These are phyloP conservation scores for Venturia aucupariae DNA, from an alignment of 2,329 filamentous ascomycete species.

Conservation along the genomic window DNA sequence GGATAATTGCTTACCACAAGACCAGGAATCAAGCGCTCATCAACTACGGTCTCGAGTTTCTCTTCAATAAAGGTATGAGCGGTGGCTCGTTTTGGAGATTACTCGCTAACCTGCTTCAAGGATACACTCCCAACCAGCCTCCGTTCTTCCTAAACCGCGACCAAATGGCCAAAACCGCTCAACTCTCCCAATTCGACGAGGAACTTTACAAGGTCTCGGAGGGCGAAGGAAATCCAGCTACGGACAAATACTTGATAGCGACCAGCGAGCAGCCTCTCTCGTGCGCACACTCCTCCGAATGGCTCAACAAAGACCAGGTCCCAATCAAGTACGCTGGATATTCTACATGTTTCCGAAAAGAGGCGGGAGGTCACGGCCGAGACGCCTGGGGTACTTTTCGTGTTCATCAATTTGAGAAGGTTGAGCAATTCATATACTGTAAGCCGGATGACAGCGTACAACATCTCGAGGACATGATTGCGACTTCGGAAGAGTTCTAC, in stretches of 20 bases:
- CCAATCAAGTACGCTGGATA: slow-evolving; percentile 86
- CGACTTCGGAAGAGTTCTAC: slow-evolving; percentile 88
- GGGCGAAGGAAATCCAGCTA: slow-evolving; percentile 66
- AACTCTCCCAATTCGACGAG: slow-evolving; percentile 95
- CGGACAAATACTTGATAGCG: slow-evolving; percentile 75
- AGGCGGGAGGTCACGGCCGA: slow-evolving; percentile 82
- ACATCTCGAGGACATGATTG: slow-evolving; percentile 88
- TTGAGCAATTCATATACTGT: slow-evolving; percentile 71
- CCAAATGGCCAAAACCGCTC: slow-evolving; percentile 95
- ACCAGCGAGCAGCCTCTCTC: slow-evolving; percentile 60
- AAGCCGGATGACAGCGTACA: slow-evolving; percentile 90
- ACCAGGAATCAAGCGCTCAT: slow-evolving; percentile 75
- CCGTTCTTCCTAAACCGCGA: slow-evolving; percentile 93
- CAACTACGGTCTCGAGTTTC: slow-evolving; percentile 90
- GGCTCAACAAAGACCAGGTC: slow-evolving; percentile 74
- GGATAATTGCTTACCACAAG: not conserved
- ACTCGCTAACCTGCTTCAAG: slow-evolving; percentile 26
- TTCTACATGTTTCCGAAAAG: slow-evolving; percentile 90
- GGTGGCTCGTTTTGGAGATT: too few species aligned
- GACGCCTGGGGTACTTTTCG: slow-evolving; percentile 98
- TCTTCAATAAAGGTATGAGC: slow-evolving; percentile 49
- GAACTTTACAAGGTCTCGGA: slow-evolving; percentile 92
- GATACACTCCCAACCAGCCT: slow-evolving; percentile 48
- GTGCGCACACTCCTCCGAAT: slow-evolving; percentile 77
- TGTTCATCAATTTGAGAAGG: slow-evolving; percentile 96